phyloP scores from a whole-genome alignment of 2,329 filamentous ascomycete species.

The Neofusicoccum umdonicola region DNA sequence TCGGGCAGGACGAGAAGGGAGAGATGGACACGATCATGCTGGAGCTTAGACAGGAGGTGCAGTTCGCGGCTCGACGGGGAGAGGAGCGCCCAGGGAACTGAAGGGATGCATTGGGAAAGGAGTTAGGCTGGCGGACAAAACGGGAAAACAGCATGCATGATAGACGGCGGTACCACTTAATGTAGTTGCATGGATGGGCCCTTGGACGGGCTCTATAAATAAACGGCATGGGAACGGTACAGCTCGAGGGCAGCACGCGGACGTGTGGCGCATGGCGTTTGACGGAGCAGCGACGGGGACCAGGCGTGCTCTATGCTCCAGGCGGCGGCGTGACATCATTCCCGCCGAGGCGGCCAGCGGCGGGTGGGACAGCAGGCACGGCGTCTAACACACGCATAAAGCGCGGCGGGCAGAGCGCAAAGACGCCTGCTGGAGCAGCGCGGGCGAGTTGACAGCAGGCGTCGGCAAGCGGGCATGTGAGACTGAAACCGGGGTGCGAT shows the following conservation, averaged over 20 bases:
- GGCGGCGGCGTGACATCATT: not conserved
- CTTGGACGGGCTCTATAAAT: not conserved
- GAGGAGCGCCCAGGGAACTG: constrained; percentile 12
- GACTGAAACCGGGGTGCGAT: constrained; percentile 14
- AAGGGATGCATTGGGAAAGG: not conserved
- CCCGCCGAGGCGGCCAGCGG: not conserved
- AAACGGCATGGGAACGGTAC: not conserved
- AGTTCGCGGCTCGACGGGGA: constrained; percentile 62
- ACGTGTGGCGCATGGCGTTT: too few species aligned
- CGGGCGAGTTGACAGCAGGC: not conserved
- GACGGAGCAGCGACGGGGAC: not conserved
- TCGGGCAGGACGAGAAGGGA: constrained; percentile 65
- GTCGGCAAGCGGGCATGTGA: constrained; percentile 5
- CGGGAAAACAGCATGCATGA: constrained; percentile 8
- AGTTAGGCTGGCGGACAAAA: not conserved
- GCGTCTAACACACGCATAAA: not conserved
- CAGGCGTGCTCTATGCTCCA: too few species aligned
- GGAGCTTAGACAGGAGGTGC: constrained; percentile 72
- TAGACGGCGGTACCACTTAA: constrained; percentile 2
- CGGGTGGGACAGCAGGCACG: not conserved
- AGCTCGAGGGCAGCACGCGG: not conserved
- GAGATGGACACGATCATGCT: constrained; percentile 76
- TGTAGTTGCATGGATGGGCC: constrained; percentile 1
- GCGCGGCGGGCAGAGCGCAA: not conserved
- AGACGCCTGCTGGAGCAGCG: too few species aligned